Conservation (phyloP, 176 grass and related monocot species). For the Secale cereale region DNA sequence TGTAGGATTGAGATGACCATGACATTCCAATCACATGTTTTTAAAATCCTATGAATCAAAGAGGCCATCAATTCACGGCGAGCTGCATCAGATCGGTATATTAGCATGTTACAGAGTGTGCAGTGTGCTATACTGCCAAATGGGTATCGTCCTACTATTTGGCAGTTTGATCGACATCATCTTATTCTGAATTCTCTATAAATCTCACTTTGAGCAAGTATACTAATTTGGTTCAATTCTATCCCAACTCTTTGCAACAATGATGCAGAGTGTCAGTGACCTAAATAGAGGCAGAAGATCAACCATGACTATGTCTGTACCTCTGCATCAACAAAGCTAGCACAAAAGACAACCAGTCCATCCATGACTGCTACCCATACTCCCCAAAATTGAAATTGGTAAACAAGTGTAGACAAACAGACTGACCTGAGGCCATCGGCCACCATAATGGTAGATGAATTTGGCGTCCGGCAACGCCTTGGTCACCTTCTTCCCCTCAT, state of each 20-base stretch:
- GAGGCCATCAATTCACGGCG: not conserved
- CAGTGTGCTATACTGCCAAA: not conserved
- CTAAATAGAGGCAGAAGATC: not conserved
- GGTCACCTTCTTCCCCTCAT: slow-evolving; percentile 57
- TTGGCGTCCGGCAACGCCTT: slow-evolving; percentile 45
- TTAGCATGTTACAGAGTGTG: not conserved
- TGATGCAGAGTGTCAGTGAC: not conserved
- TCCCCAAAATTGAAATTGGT: not conserved
- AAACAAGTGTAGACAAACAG: not conserved
- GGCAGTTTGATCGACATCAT: not conserved
- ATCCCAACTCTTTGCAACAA: not conserved
- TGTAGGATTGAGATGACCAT: no score
- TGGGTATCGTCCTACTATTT: not conserved
- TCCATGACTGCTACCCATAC: not conserved
- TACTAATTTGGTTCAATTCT: not conserved
- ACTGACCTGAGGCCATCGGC: slow-evolving; percentile 86
- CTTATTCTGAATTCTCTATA: not conserved
- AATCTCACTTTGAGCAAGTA: not conserved
- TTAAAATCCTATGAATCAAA: no score
- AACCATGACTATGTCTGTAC: not conserved
- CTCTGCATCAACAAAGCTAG: not conserved
- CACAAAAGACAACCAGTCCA: not conserved
- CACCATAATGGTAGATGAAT: slow-evolving; percentile 69
- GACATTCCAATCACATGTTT: no score
- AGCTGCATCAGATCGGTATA: not conserved